These are phyloP conservation scores for Murraya paniculata DNA, from an alignment of 345 rosid genomes.

Conservation along the genomic window DNA sequence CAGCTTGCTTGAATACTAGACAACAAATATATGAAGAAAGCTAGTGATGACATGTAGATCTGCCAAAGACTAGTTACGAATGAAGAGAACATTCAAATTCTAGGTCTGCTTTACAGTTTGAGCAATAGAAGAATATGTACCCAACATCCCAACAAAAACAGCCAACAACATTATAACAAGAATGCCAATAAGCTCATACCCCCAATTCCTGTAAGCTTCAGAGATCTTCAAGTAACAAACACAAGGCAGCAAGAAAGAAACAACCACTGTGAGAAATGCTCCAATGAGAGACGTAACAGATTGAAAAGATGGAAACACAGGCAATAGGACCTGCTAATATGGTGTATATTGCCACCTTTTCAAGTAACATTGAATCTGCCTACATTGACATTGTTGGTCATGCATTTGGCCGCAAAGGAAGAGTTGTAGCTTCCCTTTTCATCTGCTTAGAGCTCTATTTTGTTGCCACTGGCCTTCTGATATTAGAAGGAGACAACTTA, in stretches of 20 bases:
- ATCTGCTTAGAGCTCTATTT: slow-evolving; percentile 42
- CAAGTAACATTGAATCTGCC: no score
- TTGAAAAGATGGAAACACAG: slow-evolving; percentile 36
- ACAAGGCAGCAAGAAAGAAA: slow-evolving; percentile 38
- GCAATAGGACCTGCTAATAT: slow-evolving; percentile 34
- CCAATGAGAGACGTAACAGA: slow-evolving; percentile 35
- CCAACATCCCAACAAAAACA: slow-evolving; percentile 3
- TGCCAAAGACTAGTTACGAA: not conserved
- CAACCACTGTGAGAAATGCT: slow-evolving; percentile 29
- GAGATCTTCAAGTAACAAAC: slow-evolving; percentile 37
- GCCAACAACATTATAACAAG: slow-evolving; percentile 12
- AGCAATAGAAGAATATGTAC: slow-evolving; percentile 24
- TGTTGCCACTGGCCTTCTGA: slow-evolving; percentile 43
- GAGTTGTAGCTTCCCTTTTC: slow-evolving; percentile 30
- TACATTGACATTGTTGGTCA: slow-evolving; percentile 37
- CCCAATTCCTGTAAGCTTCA: slow-evolving; percentile 19
- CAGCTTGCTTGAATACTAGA: no score
- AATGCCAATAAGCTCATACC: slow-evolving; percentile 14
- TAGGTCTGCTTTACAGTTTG: slow-evolving; percentile 5
- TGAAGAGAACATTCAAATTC: not conserved
- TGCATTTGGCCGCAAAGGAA: slow-evolving; percentile 44
- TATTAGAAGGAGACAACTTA: slow-evolving; percentile 48
- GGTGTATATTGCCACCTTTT: slow-evolving; percentile 51
- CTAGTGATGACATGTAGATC: no score
- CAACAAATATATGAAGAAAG: not conserved